Evolutionary conservation across 768 basidiomycete genomes (phyloP), one percentile per base, ranked within the genome.

Genomic region (Dictyophora rubrovolvata): DNA sequence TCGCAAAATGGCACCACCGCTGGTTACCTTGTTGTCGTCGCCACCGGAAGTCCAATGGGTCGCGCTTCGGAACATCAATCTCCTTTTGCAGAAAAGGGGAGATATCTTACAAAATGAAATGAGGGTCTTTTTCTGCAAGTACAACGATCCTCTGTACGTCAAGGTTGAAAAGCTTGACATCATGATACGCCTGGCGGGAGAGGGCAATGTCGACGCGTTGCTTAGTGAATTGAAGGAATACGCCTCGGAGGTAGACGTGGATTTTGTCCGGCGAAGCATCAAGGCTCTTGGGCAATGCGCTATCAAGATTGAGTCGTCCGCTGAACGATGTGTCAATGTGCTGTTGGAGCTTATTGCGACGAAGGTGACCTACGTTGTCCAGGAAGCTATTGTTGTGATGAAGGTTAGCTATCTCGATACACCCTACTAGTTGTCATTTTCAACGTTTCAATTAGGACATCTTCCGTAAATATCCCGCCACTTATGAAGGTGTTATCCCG

Each of bases 71-170:
- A 97, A 97, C 68, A 93, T 98, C 75, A 97, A 97, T 67, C 82
- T 99, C 28, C 79, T 99, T 23, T 82, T 99, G 1, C 95, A 99
- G 72, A 95, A 95, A 68, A 85, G 92, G 4, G 74, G 91, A 1
- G 93, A 93, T 62, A 78, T 96, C 60, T 81, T 99, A 9, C 82
- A 87, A 7, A 96, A 89, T 71, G 95, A 99, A 71, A 94, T 99
- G 91, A 82, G 94, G 49, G 96, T 99, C 18, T 99, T 99, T 71
- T 99, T 98, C 78, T 97, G 95, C 84, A 99, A 99, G 72, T 98
- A 99, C 74, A 98, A 98, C 67, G 95, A 99, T 68, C 95, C 95
- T 5, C 74, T 95, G n/a, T 99, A 98, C 67, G 94, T 98, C 70
- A 99, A 99, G 72, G 83, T 97, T 55, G 96, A 97, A 72, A 98